These are phyloP conservation scores for Solanum lignicaule DNA, from an alignment of 257 asterid genomes.

Conservation along the genomic window DNA sequence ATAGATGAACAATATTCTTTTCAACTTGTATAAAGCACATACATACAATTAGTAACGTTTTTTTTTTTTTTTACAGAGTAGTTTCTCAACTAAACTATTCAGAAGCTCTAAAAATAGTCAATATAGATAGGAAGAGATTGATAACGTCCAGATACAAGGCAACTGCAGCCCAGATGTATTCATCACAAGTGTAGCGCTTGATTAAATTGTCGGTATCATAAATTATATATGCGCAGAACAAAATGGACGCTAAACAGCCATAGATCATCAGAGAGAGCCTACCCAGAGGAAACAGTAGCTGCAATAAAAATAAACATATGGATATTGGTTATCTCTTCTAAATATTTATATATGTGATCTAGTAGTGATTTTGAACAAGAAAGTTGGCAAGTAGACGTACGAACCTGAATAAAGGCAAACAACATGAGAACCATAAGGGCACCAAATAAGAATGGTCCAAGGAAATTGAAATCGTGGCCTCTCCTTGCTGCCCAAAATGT, in stretches of 20 bases:
- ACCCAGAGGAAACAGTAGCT: slow-evolving; percentile 52
- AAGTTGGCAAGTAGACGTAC: too few relatives aligned
- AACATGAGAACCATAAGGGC: slow-evolving; percentile 18
- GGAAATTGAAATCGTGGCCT: slow-evolving; percentile 50
- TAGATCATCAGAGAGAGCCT: slow-evolving; percentile 25
- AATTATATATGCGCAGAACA: slow-evolving; percentile 39
- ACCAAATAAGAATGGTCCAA: slow-evolving; percentile 38
- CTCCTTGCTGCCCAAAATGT: slow-evolving; percentile 72
- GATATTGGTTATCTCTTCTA: too few relatives aligned
- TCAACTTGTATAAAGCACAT: too few relatives aligned
- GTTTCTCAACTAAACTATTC: neutral
- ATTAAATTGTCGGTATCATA: slow-evolving; percentile 40
- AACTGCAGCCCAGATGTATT: slow-evolving; percentile 57
- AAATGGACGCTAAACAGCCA: slow-evolving; percentile 22
- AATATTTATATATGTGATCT: too few relatives aligned
- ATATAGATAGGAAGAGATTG: slow-evolving; percentile 28
- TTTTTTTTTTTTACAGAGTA: too few relatives aligned
- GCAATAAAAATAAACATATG: neutral
- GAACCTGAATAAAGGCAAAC: slow-evolving; percentile 40
- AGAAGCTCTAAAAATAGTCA: slow-evolving; percentile 20
- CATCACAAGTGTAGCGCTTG: slow-evolving; percentile 35
- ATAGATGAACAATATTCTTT: neutral
- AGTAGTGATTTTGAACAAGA: too few relatives aligned
- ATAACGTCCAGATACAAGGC: slow-evolving; percentile 42
- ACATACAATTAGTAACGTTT: neutral